Evolutionary conservation across 192 early-diverging fungal genomes (phyloP).

Genomic region (Coemansia sp.): DNA sequence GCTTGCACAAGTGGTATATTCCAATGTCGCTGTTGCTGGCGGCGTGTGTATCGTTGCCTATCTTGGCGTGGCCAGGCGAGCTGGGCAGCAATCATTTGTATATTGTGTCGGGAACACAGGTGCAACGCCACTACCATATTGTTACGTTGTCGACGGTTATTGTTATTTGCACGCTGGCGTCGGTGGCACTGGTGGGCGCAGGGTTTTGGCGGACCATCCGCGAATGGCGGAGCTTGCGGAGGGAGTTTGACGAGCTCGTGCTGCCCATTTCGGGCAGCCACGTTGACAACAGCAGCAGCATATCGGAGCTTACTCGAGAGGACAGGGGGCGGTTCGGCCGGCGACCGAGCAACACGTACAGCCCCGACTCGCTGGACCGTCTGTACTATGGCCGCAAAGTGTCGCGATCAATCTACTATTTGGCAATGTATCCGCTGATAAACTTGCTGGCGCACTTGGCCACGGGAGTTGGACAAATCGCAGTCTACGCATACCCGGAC

Average conservation of each 20-base stretch:
- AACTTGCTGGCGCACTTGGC: conserved; percentile 49
- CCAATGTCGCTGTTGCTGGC: conserved; percentile 34
- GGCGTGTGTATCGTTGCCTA: conserved; percentile 39
- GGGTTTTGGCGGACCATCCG: conserved; percentile 54
- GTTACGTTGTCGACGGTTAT: conserved; percentile 50
- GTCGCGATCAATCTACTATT: conserved; percentile 52
- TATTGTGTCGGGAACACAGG: conserved; percentile 47
- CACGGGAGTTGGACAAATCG: conserved; percentile 48
- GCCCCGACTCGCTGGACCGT: conserved; percentile 49
- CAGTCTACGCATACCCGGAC: conserved; percentile 47
- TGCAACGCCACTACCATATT: conserved; percentile 52
- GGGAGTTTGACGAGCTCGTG: conserved; percentile 48
- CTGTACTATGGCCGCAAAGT: conserved; percentile 55
- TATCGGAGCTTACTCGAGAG: conserved; percentile 7
- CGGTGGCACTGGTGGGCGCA: conserved; percentile 49
- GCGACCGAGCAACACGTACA: conserved; percentile 8
- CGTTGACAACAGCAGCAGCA: conserved; percentile 13
- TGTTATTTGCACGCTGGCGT: conserved; percentile 49
- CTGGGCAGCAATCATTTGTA: conserved; percentile 49
- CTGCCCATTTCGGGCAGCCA: conserved; percentile 40
- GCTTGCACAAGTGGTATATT: conserved; percentile 45
- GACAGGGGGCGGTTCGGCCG: background rate
- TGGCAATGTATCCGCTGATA: conserved; percentile 51
- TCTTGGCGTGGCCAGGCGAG: conserved; percentile 44
- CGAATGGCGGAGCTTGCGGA: conserved; percentile 49